Conservation (phyloP, 75 land plant genomes). For the Ceratopteris richardii region DNA sequence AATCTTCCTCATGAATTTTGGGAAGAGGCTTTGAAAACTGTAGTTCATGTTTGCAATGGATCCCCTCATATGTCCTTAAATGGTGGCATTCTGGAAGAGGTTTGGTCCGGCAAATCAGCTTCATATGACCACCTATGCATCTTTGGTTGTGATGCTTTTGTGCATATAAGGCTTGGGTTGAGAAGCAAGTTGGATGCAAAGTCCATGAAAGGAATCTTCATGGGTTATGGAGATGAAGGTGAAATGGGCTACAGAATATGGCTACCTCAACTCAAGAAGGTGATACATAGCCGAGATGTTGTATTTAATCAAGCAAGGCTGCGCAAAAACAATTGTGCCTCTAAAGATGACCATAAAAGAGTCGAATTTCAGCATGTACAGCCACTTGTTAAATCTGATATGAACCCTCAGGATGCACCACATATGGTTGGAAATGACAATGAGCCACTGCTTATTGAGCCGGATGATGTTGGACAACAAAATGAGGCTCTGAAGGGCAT, state of each 20-base stretch:
- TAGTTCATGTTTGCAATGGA: slow-evolving; percentile 11
- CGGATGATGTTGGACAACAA: not conserved
- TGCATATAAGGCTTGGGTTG: not conserved
- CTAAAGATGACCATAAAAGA: slow-evolving; percentile 14
- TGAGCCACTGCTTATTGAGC: not conserved
- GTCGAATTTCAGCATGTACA: slow-evolving; percentile 13
- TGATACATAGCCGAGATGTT: slow-evolving; percentile 1
- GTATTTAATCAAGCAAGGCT: slow-evolving; percentile 10
- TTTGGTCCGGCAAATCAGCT: slow-evolving; percentile 1
- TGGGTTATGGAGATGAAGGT: slow-evolving; percentile 16
- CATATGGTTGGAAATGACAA: not conserved
- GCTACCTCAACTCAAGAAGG: slow-evolving; percentile 1
- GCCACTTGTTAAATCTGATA: not conserved
- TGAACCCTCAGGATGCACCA: no score
- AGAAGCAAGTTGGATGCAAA: slow-evolving; percentile 7
- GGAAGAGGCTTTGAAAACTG: slow-evolving; percentile 12
- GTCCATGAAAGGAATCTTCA: slow-evolving; percentile 10
- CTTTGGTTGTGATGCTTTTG: slow-evolving; percentile 9
- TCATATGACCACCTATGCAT: slow-evolving; percentile 4
- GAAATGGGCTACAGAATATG: slow-evolving; percentile 5
- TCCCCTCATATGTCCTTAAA: not conserved
- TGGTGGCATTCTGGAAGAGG: not conserved
- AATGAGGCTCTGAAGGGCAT: not conserved
- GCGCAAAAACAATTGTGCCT: slow-evolving; percentile 8
- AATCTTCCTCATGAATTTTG: slow-evolving; percentile 9